Evolutionary conservation across 441 rosid genomes (phyloP), one percentile per base, ranked within the genome.

Genomic region (Corymbia calophylla): DNA sequence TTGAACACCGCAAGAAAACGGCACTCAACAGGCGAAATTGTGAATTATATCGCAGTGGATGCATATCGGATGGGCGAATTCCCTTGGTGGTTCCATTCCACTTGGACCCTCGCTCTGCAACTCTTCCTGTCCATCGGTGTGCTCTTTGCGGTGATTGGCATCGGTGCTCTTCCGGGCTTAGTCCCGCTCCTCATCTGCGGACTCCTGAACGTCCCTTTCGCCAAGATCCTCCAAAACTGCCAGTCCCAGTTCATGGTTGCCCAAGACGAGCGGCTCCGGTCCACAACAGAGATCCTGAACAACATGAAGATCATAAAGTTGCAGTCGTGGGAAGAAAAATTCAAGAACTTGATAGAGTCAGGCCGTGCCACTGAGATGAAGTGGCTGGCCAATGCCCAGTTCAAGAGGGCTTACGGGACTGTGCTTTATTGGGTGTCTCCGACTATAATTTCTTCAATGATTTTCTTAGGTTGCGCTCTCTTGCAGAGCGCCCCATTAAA

Each of bases 271-370:
- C 91, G 98, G 53, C 92, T 96, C 15, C 91, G 98, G 88, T 91
- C 95, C 56, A 97, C 98, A 66, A 96, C 99, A 56, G 99, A 97
- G 93, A 94, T 97, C 93, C 90, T 97, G 35, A 97, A 97, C 91
- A 95, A 91, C 90, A 96, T 97, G 97, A 97, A 97, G 93, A 94
- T 97, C 92, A 97, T 97, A 87, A 97, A 97, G 95, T 87, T 97
- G 85, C 99, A 97, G 55, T 95, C 99, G 6, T 97, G 99, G 99
- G 99, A 96, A 92, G 97, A 94, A 55, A 95, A 96, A 87, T 97
- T 97, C 94, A 96, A 93, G 91, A 91, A 90, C 88, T 88, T 93
- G 92, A 96, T 97, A 35, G 96, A 96, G 84, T 92, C 93, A 21
- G 85, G 31, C 84, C 96, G 99, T 54, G 95, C 89, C n/a, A 94